Evolutionary conservation across 169 alveolate species (phyloP).

Genomic region (Plasmodium relictum): DNA sequence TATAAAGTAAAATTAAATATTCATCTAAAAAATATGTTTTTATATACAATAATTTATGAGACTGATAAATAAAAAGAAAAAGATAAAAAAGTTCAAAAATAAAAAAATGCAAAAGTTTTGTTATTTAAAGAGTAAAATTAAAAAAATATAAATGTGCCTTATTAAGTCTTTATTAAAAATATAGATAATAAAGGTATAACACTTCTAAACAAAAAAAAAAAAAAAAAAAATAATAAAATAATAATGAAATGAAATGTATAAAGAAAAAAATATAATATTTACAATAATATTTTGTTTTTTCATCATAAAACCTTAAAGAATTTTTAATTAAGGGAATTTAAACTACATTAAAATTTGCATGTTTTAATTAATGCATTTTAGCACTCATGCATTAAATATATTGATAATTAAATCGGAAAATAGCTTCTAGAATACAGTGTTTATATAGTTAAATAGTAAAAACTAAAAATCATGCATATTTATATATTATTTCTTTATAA

Average conservation of each 20-base stretch:
- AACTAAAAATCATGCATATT: not conserved
- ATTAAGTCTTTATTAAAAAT: no score
- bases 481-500: conserved; percentile 4
- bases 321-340: conserved; percentile 3
- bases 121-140: no score
- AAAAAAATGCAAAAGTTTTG: no score
- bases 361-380: conserved; percentile 27
- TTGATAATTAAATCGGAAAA: conserved; percentile 2
- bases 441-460: not conserved
- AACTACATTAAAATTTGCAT: conserved; percentile 10
- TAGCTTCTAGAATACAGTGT: not conserved
- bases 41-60: no score
- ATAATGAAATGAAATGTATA: not conserved
- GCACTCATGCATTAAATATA: not conserved
- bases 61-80: no score
- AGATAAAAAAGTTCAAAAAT: no score
- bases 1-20: no score
- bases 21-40: no score
- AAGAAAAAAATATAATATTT: conserved; percentile 1
- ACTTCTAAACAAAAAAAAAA: no score
- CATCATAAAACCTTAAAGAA: conserved; percentile 29
- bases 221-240: conserved; percentile 7
- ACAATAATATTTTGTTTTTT: conserved; percentile 11
- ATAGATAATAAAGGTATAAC: not conserved
- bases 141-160: no score